Evolutionary conservation across 192 early-diverging fungal genomes (phyloP), one percentile per base, ranked within the genome.

Genomic region (Podila clonocystis): DNA sequence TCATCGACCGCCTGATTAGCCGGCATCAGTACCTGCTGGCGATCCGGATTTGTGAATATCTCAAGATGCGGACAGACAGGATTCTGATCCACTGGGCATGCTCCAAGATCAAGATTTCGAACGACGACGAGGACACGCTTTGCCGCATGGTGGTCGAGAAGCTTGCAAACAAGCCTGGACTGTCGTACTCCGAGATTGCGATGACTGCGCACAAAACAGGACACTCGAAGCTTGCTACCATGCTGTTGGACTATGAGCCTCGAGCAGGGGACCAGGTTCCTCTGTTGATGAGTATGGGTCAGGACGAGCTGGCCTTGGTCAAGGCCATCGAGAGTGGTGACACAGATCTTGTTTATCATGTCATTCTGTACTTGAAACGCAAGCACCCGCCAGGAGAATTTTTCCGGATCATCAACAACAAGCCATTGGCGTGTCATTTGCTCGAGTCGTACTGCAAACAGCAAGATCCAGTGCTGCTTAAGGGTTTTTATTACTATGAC

Each of bases 61-160:
- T 98, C 52, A 89, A 93, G 22, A 86, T 97, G 59, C 88, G 91
- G 19, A 85, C 88, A 0, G 94, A 96, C 68, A 88, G 93, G 36
- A 93, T 98, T 17, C 82, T 96, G 22, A 93, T 98, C 57, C 94
- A 97, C 73, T 99, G 98, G 98, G 98, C 97, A 1, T 97, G 98
- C 67, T 91, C 94, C 62, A 98, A 98, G 90, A 97, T 97, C 64
- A 95, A 93, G 65, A 84, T 88, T 12, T 91, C 94, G 1, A 88
- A 91, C 4, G 91, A 97, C 24, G 94, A 97, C 73, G 97, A 98
- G 50, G 96, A 98, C 50, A 90, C 92, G 1, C 86, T 97, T 22
- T 95, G 91, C 63, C 85, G 90, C 20, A 74, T 92, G 48, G 91
- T 99, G 50, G 88, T 94, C 19, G 92, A 94, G 7, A 94, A 96